Conservation (phyloP, 1,139 yeast species). For the Zygosaccharomyces pseudobailii region DNA sequence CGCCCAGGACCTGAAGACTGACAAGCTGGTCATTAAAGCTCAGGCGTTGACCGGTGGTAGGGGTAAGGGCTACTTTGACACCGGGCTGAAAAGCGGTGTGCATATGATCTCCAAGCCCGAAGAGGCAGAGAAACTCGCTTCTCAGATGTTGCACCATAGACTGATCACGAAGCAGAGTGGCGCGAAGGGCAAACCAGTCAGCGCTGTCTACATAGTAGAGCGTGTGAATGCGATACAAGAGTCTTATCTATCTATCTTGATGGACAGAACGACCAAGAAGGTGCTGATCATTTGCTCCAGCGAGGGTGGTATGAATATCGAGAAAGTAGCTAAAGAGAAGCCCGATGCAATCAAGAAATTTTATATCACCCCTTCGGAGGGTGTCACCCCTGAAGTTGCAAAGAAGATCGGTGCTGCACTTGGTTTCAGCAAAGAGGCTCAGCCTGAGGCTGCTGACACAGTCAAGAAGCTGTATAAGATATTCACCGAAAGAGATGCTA, state of each 20-base stretch:
- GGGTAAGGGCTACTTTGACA: conserved; percentile 97
- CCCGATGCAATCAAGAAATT: conserved; percentile 92
- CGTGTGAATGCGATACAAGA: conserved; percentile 91
- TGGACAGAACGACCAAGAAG: conserved; percentile 88
- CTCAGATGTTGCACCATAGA: conserved; percentile 86
- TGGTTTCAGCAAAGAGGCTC: conserved; percentile 76
- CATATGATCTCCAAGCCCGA: conserved; percentile 80
- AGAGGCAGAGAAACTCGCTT: conserved; percentile 83
- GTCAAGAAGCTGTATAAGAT: conserved; percentile 83
- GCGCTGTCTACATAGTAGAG: conserved; percentile 94
- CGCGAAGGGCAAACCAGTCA: conserved; percentile 92
- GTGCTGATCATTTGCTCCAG: conserved; percentile 94
- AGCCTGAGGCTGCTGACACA: conserved; percentile 82
- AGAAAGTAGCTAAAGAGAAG: conserved; percentile 90
- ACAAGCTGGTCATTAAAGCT: conserved; percentile 91
- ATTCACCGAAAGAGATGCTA: conserved; percentile 87
- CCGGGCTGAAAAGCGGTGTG: conserved; percentile 96
- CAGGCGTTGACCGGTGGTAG: conserved; percentile 99
- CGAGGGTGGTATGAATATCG: conserved; percentile 99
- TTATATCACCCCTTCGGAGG: conserved; percentile 67
- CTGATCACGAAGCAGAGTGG: conserved; percentile 98
- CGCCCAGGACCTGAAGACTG: conserved; percentile 63
- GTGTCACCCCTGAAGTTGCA: conserved; percentile 79
- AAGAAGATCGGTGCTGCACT: conserved; percentile 68
- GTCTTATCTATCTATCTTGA: conserved; percentile 89